Conservation (phyloP, 2,329 filamentous ascomycete species). For the Trichoderma pleuroti region DNA sequence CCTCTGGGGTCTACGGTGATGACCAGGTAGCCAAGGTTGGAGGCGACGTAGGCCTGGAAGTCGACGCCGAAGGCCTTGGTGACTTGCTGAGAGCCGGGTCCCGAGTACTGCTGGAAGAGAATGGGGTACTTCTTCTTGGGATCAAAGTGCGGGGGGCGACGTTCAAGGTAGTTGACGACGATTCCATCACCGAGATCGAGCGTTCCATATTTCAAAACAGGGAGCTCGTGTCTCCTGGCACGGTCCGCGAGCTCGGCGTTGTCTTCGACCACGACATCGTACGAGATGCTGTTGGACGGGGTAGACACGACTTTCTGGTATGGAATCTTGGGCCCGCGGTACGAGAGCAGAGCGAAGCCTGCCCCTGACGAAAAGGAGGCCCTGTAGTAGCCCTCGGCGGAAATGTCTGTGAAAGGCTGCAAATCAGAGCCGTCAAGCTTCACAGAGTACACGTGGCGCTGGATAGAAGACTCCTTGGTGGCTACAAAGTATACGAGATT, state of each 20-base stretch:
- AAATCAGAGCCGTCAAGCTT: slow-evolving; percentile 75
- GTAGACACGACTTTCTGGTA: slow-evolving; percentile 90
- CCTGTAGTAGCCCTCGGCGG: slow-evolving; percentile 71
- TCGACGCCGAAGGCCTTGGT: slow-evolving; percentile 76
- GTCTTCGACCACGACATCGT: slow-evolving; percentile 71
- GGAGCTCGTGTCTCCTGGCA: slow-evolving; percentile 74
- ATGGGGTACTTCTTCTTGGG: slow-evolving; percentile 84
- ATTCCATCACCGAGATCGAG: slow-evolving; percentile 76
- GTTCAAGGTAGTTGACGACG: slow-evolving; percentile 70
- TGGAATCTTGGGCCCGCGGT: slow-evolving; percentile 79
- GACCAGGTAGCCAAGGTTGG: slow-evolving; percentile 83
- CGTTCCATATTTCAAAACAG: slow-evolving; percentile 76
- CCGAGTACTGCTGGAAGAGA: slow-evolving; percentile 91
- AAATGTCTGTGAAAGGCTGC: slow-evolving; percentile 68
- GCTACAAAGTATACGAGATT: slow-evolving; percentile 89
- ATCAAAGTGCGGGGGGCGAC: slow-evolving; percentile 85
- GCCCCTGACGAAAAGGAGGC: slow-evolving; percentile 80
- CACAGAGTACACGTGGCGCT: slow-evolving; percentile 89
- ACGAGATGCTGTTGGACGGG: slow-evolving; percentile 61
- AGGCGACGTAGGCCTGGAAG: slow-evolving; percentile 86
- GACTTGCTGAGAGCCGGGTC: slow-evolving; percentile 88
- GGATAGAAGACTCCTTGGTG: slow-evolving; percentile 81
- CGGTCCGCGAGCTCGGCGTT: slow-evolving; percentile 68
- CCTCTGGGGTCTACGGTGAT: slow-evolving; percentile 92
- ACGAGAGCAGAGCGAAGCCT: slow-evolving; percentile 79